A percentile compares a stretch with the other conserved stretches of the same genome.
Conservation (phyloP, 2,329 filamentous ascomycete species). For the Ophiostoma himal-ulmi region DNA sequence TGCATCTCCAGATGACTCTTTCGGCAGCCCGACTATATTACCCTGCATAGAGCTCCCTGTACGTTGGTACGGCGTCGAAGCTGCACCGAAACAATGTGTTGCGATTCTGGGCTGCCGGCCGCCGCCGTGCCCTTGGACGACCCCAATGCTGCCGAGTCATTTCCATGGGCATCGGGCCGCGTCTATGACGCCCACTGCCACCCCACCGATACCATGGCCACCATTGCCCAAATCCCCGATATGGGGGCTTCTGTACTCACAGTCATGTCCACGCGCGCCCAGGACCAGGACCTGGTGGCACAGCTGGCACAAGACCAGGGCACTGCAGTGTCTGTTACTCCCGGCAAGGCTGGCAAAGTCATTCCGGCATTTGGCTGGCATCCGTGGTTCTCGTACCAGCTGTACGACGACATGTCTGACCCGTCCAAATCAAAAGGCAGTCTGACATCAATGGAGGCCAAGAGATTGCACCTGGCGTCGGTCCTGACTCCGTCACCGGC, state of each 20-base stretch:
- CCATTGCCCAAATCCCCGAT: constrained; percentile 48
- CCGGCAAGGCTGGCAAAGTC: constrained; percentile 31
- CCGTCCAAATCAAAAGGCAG: neutral
- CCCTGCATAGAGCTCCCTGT: neutral
- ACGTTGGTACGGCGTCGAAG: neutral
- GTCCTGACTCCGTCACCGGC: constrained; percentile 53
- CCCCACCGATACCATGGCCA: constrained; percentile 69
- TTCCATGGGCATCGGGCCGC: constrained; percentile 62
- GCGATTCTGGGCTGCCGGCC: neutral
- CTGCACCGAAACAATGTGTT: neutral
- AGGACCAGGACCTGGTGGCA: constrained; percentile 70
- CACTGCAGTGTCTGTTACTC: constrained; percentile 76
- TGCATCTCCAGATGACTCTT: constrained; percentile 3
- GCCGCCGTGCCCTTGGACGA: constrained; percentile 14
- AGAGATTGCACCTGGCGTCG: constrained; percentile 57
- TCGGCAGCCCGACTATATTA: neutral
- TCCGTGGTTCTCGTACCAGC: constrained; percentile 76
- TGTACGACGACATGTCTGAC: constrained; percentile 56
- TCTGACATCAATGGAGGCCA: constrained; percentile 32
- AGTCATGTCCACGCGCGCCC: constrained; percentile 68
- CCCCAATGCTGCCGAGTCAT: constrained; percentile 36
- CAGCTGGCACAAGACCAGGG: constrained; percentile 46
- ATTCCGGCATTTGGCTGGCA: constrained; percentile 74
- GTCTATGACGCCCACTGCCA: constrained; percentile 79
- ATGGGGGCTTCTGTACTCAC: constrained; percentile 65